Evolutionary conservation across 208 protist species (phyloP), one percentile per base, ranked within the genome.

Genomic region (Naegleria lovaniensis): DNA sequence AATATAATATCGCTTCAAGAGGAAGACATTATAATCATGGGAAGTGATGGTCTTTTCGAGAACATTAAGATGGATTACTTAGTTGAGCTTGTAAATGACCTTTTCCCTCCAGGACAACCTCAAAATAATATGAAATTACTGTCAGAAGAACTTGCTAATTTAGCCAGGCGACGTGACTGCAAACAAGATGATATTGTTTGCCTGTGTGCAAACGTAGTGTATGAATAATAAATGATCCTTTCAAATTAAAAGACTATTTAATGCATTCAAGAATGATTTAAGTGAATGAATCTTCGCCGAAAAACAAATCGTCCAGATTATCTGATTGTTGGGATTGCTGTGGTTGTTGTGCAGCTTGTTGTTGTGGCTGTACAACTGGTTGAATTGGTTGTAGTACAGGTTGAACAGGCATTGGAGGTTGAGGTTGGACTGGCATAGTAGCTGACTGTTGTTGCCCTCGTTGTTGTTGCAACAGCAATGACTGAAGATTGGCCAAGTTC

Each of bases 281-380:
- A 84, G 29, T 36, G 11, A 84, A 84, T 39, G 76, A 41, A 41
- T 33, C 29, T 84, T 84, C 76, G 11, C 76, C 38, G 5, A 41
- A 84, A 16, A 40, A 33, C 29, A 33, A 41, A 16, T 13, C 29
- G 52, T 51, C 40, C 15, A 52, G 0, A 51, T 85, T 19, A 48
- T 87, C 83, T 38, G 15, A 9, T 87, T 87, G 83, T 87, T 22
- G 33, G 19, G 75, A n/a, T 83, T 83, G 75, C 33, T 83, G 75
- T 40, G 22, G 5, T 83, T 11, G 75, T 15, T 5, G 9, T 29
- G 67, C 25, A 19, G 67, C 9, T 6, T 40, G 19, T 83, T 40
- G 33, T 83, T 83, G 75, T 22, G 13, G 75, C 13, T 36, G 75
- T 39, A 6, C 16, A n/a, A 13, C 16, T 36, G 29, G 75, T 40